phyloP scores from a whole-genome alignment of 768 basidiomycete species.

The Hemileccinum impolitum region DNA sequence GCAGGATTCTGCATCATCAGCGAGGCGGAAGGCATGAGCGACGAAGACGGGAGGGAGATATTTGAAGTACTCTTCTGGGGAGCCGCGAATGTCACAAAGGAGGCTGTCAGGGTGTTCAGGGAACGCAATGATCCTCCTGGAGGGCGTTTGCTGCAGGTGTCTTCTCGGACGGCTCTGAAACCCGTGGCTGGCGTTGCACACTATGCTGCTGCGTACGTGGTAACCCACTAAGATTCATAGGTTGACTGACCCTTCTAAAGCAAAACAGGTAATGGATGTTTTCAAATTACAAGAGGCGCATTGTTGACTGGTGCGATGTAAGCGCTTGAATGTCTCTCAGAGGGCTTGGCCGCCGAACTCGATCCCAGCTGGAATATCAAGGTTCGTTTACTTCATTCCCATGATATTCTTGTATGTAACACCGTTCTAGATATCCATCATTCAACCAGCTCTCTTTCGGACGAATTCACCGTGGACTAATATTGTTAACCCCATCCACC shows the following conservation, averaged over 20 bases:
- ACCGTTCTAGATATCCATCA: conserved; percentile 18
- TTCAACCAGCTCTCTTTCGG: conserved; percentile 25
- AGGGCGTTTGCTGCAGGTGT: conserved; percentile 38
- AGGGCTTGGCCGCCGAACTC: conserved; percentile 37
- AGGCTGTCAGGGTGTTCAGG: conserved; percentile 35
- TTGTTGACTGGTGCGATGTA: conserved; percentile 4
- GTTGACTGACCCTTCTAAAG: conserved; percentile 10
- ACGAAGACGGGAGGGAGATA: conserved; percentile 31
- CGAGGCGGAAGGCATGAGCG: conserved; percentile 38
- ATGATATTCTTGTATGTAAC: background rate
- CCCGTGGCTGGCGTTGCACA: conserved; percentile 13
- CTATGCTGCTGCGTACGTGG: conserved; percentile 29
- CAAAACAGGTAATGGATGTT: conserved; percentile 22
- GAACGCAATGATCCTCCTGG: conserved; percentile 38
- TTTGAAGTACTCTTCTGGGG: conserved; percentile 44
- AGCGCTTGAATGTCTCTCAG: conserved; percentile 40
- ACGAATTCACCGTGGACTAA: conserved; percentile 8
- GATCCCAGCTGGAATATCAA: conserved; percentile 49
- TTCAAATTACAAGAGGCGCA: background rate
- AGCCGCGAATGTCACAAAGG: conserved; percentile 29
- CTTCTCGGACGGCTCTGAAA: conserved; percentile 28
- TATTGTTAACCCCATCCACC: conserved; percentile 12
- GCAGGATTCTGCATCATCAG: conserved; percentile 31
- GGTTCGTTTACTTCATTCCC: conserved; percentile 23
- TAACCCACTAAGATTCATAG: background rate